These are phyloP conservation scores for Protomyces inundatus DNA, from an alignment of 1,139 yeast genomes.

Conservation along the genomic window DNA sequence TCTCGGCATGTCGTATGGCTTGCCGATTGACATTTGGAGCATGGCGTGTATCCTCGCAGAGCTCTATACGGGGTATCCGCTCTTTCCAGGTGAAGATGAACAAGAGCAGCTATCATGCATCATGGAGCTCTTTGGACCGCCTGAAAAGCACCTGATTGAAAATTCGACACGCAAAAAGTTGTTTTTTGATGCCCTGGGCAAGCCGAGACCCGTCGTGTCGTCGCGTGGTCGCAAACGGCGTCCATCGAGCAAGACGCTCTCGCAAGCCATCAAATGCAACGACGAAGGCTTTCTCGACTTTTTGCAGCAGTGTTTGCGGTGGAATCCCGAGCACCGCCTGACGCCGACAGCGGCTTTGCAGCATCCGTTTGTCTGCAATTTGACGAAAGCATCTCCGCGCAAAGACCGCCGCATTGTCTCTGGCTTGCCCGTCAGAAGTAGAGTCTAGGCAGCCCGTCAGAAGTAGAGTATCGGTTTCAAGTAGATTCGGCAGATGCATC, in stretches of 20 bases:
- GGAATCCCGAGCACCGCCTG: constrained; percentile 53
- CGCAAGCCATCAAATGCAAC: constrained; percentile 34
- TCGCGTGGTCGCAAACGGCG: constrained; percentile 39
- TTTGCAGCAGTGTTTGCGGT: constrained; percentile 43
- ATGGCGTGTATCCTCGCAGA: constrained; percentile 67
- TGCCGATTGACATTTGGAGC: constrained; percentile 76
- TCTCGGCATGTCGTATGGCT: constrained; percentile 67
- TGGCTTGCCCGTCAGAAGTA: neutral
- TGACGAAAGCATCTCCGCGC: neutral
- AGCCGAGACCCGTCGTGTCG: constrained; percentile 39
- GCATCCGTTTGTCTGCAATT: constrained; percentile 40
- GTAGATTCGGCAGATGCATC: neutral
- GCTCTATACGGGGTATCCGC: constrained; percentile 58
- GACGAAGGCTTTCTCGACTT: constrained; percentile 42
- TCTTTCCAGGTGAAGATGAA: constrained; percentile 68
- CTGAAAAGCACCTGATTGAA: constrained; percentile 44
- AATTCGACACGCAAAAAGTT: constrained; percentile 40
- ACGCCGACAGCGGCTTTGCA: constrained; percentile 46
- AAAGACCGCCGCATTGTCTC: neutral
- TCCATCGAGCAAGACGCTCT: constrained; percentile 36
- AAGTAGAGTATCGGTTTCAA: neutral
- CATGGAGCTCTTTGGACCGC: constrained; percentile 60
- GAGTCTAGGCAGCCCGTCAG: neutral
- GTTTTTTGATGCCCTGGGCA: constrained; percentile 46
- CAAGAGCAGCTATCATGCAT: constrained; percentile 57